These are phyloP conservation scores for Ramularia endophylla DNA, from an alignment of 2,329 filamentous ascomycete species.

Conservation along the genomic window DNA sequence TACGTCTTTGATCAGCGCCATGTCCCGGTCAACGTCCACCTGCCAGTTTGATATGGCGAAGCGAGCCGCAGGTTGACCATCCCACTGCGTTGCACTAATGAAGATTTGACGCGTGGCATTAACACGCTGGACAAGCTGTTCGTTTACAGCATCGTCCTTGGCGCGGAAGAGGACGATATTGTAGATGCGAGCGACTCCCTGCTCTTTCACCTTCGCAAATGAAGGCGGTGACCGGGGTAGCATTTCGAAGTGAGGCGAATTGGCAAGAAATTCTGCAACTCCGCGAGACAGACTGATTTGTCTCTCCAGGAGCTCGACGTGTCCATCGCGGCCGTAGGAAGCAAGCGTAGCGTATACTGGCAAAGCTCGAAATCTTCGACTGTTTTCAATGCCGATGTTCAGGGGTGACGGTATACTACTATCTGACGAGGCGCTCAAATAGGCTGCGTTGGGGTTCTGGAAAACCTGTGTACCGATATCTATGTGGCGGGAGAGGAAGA, in stretches of 20 bases:
- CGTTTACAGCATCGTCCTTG: conserved; percentile 58
- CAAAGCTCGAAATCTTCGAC: conserved; percentile 81
- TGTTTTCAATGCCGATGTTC: conserved; percentile 87
- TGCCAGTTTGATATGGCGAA: conserved; percentile 84
- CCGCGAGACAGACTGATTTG: conserved; percentile 67
- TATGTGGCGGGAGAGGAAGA: conserved; percentile 71
- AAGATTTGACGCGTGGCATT: conserved; percentile 72
- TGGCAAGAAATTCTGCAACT: conserved; percentile 58
- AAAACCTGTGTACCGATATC: conserved; percentile 59
- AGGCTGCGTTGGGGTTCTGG: conserved; percentile 78
- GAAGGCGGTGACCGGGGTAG: conserved; percentile 45
- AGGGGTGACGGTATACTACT: conserved; percentile 66
- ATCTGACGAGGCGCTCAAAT: conserved; percentile 50
- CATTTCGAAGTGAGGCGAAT: conserved; percentile 59
- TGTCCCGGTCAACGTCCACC: conserved; percentile 62
- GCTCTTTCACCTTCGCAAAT: conserved; percentile 31
- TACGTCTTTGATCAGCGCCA: conserved; percentile 58
- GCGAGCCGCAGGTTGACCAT: conserved; percentile 66
- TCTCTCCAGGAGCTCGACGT: conserved; percentile 61
- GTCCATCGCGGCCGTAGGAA: conserved; percentile 65
- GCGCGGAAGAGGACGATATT: conserved; percentile 76
- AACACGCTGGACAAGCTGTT: conserved; percentile 61
- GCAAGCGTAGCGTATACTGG: conserved; percentile 77
- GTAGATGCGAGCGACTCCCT: conserved; percentile 50
- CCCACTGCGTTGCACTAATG: conserved; percentile 76